Evolutionary conservation across 2,329 filamentous ascomycete species (phyloP).

Genomic region (Pseudocercospora vitis): DNA sequence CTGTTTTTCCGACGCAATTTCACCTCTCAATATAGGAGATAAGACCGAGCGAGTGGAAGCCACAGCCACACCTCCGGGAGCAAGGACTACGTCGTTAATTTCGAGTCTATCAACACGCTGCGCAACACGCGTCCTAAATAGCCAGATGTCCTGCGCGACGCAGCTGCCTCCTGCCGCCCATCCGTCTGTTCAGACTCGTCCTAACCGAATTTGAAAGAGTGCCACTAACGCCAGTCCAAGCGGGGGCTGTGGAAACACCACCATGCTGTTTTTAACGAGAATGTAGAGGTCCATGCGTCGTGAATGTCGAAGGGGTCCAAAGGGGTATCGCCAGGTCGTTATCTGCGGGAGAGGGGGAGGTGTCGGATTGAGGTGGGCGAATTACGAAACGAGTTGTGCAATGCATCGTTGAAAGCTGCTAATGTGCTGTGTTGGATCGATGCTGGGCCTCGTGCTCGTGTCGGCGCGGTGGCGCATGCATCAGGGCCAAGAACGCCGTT

Average conservation of each 20-base stretch:
- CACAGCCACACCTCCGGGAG: neutral
- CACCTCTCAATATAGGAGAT: too few relatives aligned
- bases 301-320: constrained; percentile 31
- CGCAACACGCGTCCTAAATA: constrained; percentile 14
- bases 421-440: constrained; percentile 22
- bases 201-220: constrained; percentile 7
- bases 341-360: constrained; percentile 5
- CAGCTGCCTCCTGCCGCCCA: neutral
- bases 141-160: neutral
- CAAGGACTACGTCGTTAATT: constrained; percentile 7
- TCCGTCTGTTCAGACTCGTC: constrained; percentile 5
- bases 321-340: constrained; percentile 16
- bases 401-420: constrained; percentile 15
- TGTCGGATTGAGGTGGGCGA: constrained; percentile 14
- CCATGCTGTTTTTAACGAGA: neutral
- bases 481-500: constrained; percentile 6
- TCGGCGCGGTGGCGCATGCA: constrained; percentile 8
- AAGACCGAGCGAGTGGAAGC: too few relatives aligned
- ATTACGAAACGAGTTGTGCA: constrained; percentile 8
- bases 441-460: constrained; percentile 27
- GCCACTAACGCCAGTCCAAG: constrained; percentile 11
- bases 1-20: too few relatives aligned
- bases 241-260: constrained; percentile 4
- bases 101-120: constrained; percentile 20
- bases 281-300: constrained; percentile 24